Percentiles rank a stretch among this genome's conserved stretches.
Evolutionary conservation across 2,329 filamentous ascomycete species (phyloP).

Genomic region (Trichoderma citrinoviride): DNA sequence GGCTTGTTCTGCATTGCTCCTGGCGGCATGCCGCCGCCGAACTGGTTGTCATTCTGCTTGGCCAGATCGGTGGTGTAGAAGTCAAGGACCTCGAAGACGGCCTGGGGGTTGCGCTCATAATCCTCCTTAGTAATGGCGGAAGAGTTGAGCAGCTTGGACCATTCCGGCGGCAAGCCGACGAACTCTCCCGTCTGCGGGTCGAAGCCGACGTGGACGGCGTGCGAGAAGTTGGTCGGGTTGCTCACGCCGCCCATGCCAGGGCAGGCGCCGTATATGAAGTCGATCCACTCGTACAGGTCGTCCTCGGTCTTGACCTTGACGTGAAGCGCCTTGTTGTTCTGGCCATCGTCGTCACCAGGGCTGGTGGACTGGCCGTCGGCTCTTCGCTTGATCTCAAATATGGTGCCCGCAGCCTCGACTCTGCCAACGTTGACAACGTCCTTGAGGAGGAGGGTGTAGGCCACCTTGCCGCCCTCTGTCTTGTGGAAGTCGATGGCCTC

Average conservation of each 20-base stretch:
- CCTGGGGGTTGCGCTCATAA: constrained; percentile 94
- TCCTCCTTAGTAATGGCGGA: constrained; percentile 98
- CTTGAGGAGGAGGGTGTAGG: constrained; percentile 79
- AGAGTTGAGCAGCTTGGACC: constrained; percentile 93
- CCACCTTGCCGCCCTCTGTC: constrained; percentile 79
- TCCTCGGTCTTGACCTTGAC: constrained; percentile 95
- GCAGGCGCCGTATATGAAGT: constrained; percentile 94
- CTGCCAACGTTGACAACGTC: constrained; percentile 88
- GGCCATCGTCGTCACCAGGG: constrained; percentile 78
- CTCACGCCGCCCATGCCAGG: constrained; percentile 97
- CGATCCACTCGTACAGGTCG: constrained; percentile 98
- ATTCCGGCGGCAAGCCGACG: constrained; percentile 89
- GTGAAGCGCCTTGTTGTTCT: constrained; percentile 77
- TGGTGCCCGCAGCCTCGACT: constrained; percentile 85
- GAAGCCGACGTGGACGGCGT: constrained; percentile 95
- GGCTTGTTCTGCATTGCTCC: constrained; percentile 59
- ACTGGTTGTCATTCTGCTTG: constrained; percentile 70
- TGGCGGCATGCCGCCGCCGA: constrained; percentile 61
- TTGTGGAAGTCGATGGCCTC: constrained; percentile 95
- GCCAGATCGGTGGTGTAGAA: constrained; percentile 84
- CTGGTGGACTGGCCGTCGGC: constrained; percentile 67
- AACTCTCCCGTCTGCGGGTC: constrained; percentile 94
- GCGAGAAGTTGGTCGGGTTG: constrained; percentile 97
- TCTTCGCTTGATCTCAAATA: constrained; percentile 86
- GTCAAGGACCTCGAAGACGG: constrained; percentile 74